A percentile compares a stretch with the other conserved stretches of the same genome.
These are phyloP conservation scores for Rhodotorula babjevae DNA, from an alignment of 768 basidiomycete genomes.

Conservation along the genomic window DNA sequence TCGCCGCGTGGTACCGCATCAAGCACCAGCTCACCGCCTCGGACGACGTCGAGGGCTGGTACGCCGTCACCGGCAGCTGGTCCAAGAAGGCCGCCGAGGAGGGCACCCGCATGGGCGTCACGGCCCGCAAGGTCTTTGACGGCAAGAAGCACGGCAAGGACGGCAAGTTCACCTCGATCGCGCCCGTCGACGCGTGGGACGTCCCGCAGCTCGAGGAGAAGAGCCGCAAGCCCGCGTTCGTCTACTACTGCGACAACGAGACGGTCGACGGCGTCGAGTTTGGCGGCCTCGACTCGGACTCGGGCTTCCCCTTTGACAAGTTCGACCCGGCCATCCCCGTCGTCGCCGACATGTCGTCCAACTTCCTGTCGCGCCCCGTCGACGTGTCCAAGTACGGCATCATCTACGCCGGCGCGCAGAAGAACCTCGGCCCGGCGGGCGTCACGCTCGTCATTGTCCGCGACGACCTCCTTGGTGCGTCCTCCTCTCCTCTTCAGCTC, in stretches of 20 bases:
- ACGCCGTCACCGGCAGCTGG: slow-evolving; percentile 90
- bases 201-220: slow-evolving; percentile 55
- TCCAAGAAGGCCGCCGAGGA: slow-evolving; percentile 79
- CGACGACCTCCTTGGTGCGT: slow-evolving; percentile 76
- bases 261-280: slow-evolving; percentile 95
- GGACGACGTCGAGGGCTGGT: slow-evolving; percentile 68
- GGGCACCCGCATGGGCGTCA: slow-evolving; percentile 63
- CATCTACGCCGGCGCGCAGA: slow-evolving; percentile 95
- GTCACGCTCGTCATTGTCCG: slow-evolving; percentile 87
- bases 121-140: slow-evolving; percentile 68
- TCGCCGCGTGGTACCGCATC: slow-evolving; percentile 77
- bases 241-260: slow-evolving; percentile 99
- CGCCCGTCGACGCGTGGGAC: slow-evolving; percentile 63
- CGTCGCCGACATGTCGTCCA: slow-evolving; percentile 91
- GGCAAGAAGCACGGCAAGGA: slow-evolving; percentile 55
- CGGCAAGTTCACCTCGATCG: slow-evolving; percentile 55
- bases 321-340: slow-evolving; percentile 58
- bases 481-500: too few species aligned
- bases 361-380: slow-evolving; percentile 93
- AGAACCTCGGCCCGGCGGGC: slow-evolving; percentile 93
- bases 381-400: slow-evolving; percentile 67
- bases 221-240: slow-evolving; percentile 67
- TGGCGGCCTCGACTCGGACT: slow-evolving; percentile 46
- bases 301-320: slow-evolving; percentile 67
- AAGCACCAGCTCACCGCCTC: slow-evolving; percentile 58